Evolutionary conservation across 345 rosid species (phyloP).

Genomic region (Gossypium raimondii): DNA sequence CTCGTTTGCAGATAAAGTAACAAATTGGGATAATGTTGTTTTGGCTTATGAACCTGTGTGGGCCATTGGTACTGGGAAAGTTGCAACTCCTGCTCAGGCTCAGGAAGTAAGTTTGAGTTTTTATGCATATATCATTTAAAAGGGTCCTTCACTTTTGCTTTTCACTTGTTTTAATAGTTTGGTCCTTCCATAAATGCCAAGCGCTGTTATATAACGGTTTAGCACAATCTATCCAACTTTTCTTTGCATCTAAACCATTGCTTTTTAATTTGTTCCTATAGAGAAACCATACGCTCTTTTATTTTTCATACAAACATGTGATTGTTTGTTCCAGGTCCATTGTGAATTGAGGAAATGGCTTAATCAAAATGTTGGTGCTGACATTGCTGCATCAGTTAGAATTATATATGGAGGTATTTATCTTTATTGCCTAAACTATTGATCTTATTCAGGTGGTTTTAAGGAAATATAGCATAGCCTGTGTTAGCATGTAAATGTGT

Average conservation of each 20-base stretch:
- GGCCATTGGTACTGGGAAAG: slow-evolving; percentile 88
- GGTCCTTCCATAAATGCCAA: neutral
- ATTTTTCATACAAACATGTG: neutral
- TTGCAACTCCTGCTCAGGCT: slow-evolving; percentile 74
- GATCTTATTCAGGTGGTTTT: neutral
- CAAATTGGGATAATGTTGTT: slow-evolving; percentile 55
- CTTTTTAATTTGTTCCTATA: neutral
- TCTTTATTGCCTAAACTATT: neutral
- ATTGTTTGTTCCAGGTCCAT: slow-evolving; percentile 44
- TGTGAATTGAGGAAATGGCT: slow-evolving; percentile 67
- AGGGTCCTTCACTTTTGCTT: slow-evolving; percentile 1
- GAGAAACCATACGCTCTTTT: neutral
- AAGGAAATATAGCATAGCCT: neutral
- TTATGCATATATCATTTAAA: neutral
- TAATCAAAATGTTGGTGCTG: slow-evolving; percentile 45
- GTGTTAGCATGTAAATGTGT: neutral
- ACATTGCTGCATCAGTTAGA: slow-evolving; percentile 55
- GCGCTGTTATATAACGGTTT: neutral
- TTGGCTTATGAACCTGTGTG: slow-evolving; percentile 80
- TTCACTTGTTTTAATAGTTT: neutral
- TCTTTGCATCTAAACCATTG: neutral
- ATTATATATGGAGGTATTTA: slow-evolving; percentile 69
- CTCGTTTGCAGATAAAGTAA: slow-evolving; percentile 43
- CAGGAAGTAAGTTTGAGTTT: slow-evolving; percentile 49
- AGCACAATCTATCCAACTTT: neutral